Evolutionary conservation across 805 yeast genomes (phyloP).

Genomic region (Phaffomyces thermotolerans): DNA sequence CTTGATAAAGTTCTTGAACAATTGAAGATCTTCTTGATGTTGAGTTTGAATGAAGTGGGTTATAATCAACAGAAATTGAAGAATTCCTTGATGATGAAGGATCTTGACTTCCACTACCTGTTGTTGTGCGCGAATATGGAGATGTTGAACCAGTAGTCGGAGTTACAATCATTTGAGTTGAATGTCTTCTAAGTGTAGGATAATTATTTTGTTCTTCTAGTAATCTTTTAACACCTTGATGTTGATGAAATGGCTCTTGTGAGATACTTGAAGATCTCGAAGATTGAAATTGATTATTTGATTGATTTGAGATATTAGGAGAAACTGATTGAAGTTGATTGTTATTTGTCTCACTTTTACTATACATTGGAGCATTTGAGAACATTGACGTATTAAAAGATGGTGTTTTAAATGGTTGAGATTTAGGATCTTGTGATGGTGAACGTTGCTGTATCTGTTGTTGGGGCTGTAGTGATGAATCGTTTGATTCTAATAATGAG

Average conservation of each 20-base stretch:
- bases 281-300: constrained; percentile 4
- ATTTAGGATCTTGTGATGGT: not conserved
- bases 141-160: constrained; percentile 22
- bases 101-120: constrained; percentile 8
- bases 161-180: constrained; percentile 22
- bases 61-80: constrained; percentile 31
- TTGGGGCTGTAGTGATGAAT: not conserved
- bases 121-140: constrained; percentile 25
- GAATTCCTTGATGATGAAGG: constrained; percentile 30
- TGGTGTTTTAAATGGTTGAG: constrained; percentile 4
- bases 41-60: constrained; percentile 17
- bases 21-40: constrained; percentile 35
- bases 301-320: too few species aligned
- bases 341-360: not conserved
- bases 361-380: not conserved
- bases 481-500: constrained; percentile 13
- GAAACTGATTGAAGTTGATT: too few species aligned
- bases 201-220: constrained; percentile 20
- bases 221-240: constrained; percentile 23
- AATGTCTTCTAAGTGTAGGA: constrained; percentile 21
- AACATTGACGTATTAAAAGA: constrained; percentile 15
- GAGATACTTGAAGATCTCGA: constrained; percentile 20
- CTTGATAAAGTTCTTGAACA: constrained; percentile 37
- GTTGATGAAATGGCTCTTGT: constrained; percentile 20
- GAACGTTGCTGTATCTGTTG: not conserved